Conservation (phyloP, 2,329 filamentous ascomycete species). For the Podosphaera leucotricha region DNA sequence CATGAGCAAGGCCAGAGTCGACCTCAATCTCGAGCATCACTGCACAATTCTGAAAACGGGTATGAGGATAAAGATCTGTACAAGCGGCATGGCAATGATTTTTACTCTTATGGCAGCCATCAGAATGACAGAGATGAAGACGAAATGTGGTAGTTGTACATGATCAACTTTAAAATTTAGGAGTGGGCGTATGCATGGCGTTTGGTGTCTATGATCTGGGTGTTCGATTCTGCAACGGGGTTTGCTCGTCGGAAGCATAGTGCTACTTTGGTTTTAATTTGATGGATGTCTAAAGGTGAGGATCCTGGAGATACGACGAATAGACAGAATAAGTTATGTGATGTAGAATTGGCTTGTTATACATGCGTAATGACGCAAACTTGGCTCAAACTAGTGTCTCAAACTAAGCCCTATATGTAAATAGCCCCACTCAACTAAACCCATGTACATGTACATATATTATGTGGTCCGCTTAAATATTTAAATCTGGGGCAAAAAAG, state of each 20-base stretch:
- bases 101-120: conserved; percentile 11
- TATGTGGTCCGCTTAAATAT: too few relatives aligned
- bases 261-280: conserved; percentile 6
- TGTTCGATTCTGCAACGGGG: conserved; percentile 3
- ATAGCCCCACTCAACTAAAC: background rate
- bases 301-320: background rate
- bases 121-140: conserved; percentile 11
- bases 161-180: conserved; percentile 1
- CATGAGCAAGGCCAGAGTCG: conserved; percentile 10
- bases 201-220: conserved; percentile 12
- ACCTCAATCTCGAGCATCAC: conserved; percentile 15
- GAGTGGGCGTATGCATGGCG: conserved; percentile 16
- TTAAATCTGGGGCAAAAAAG: too few relatives aligned
- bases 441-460: too few relatives aligned
- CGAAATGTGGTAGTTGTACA: conserved; percentile 15
- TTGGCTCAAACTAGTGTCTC: background rate
- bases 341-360: background rate
- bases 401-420: background rate
- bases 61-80: conserved; percentile 14
- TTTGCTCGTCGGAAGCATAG: conserved; percentile 15
- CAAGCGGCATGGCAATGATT: conserved; percentile 11
- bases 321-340: background rate
- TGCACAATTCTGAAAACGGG: conserved; percentile 13
- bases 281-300: background rate
- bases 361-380: background rate